phyloP scores from a whole-genome alignment of 2,329 filamentous ascomycete genomes.

The Hymenoscyphus infarciens region DNA sequence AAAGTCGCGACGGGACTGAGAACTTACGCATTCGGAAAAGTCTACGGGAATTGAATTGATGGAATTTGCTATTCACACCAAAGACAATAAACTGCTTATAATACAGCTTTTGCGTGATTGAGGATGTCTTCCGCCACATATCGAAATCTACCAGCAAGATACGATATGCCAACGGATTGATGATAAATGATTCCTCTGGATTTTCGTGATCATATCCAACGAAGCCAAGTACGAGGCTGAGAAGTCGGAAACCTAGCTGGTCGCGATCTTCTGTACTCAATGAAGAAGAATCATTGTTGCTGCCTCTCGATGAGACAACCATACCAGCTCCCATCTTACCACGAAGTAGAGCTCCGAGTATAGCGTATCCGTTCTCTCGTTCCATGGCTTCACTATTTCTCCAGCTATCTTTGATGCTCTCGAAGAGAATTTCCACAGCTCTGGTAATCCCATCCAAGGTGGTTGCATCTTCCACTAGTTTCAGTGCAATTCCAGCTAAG shows the following conservation, averaged over 20 bases:
- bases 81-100: slow-evolving; percentile 91
- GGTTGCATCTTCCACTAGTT: slow-evolving; percentile 74
- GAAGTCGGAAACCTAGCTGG: slow-evolving; percentile 56
- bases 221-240: slow-evolving; percentile 77
- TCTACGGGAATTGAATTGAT: slow-evolving; percentile 85
- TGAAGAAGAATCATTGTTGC: slow-evolving; percentile 31
- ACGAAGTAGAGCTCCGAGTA: slow-evolving; percentile 77
- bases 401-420: slow-evolving; percentile 87
- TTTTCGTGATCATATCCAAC: slow-evolving; percentile 81
- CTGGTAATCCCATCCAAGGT: slow-evolving; percentile 68
- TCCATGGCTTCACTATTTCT: slow-evolving; percentile 98
- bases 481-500: slow-evolving; percentile 79
- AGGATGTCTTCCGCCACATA: slow-evolving; percentile 79
- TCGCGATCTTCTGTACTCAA: slow-evolving; percentile 53
- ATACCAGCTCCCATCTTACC: slow-evolving; percentile 67
- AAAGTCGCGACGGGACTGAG: slow-evolving; percentile 11
- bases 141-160: slow-evolving; percentile 90
- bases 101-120: slow-evolving; percentile 79
- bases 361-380: slow-evolving; percentile 87
- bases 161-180: slow-evolving; percentile 92
- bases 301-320: slow-evolving; percentile 36
- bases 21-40: slow-evolving; percentile 83
- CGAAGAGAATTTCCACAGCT: slow-evolving; percentile 79
- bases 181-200: slow-evolving; percentile 85
- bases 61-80: slow-evolving; percentile 83